phyloP scores from a whole-genome alignment of 768 basidiomycete species.

The Pholiota microspora region DNA sequence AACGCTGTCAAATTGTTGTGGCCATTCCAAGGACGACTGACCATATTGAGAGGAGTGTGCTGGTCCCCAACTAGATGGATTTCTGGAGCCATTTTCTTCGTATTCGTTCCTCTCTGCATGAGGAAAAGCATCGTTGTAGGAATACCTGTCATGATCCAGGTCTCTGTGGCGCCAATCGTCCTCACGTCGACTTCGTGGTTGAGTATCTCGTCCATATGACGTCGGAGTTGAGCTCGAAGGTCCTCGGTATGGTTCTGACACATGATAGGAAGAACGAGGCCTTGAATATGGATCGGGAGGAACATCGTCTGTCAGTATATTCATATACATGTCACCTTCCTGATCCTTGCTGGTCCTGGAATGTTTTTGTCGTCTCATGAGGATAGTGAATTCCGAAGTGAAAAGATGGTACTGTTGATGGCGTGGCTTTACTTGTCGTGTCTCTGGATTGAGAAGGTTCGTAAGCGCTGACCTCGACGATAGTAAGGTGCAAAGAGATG shows the following conservation, averaged over 20 bases:
- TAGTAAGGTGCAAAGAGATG: background rate
- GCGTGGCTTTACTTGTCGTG: slow-evolving; percentile 22
- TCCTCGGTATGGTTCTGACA: slow-evolving; percentile 47
- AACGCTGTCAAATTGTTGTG: slow-evolving; percentile 44
- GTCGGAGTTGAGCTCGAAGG: slow-evolving; percentile 41
- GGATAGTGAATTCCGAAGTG: background rate
- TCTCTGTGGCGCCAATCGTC: slow-evolving; percentile 53
- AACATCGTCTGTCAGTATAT: slow-evolving; percentile 49
- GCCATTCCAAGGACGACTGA: slow-evolving; percentile 45
- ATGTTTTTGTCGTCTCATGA: slow-evolving; percentile 47
- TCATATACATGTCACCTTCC: slow-evolving; percentile 47
- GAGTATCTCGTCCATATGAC: slow-evolving; percentile 49
- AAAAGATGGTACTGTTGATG: background rate
- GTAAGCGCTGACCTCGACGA: background rate
- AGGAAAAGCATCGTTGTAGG: slow-evolving; percentile 47
- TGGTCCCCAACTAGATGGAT: slow-evolving; percentile 43
- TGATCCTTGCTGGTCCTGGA: slow-evolving; percentile 50
- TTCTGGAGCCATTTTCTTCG: slow-evolving; percentile 41
- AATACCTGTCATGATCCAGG: slow-evolving; percentile 43
- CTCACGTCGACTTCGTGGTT: slow-evolving; percentile 52
- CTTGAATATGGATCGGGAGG: slow-evolving; percentile 53
- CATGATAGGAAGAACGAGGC: slow-evolving; percentile 43
- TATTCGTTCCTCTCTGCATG: slow-evolving; percentile 50
- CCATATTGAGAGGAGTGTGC: slow-evolving; percentile 41
- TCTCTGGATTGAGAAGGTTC: slow-evolving; percentile 24